Percentiles rank a stretch among this genome's conserved stretches.
Conservation (phyloP, 2,329 filamentous ascomycete species). For the Clonostachys byssicola region DNA sequence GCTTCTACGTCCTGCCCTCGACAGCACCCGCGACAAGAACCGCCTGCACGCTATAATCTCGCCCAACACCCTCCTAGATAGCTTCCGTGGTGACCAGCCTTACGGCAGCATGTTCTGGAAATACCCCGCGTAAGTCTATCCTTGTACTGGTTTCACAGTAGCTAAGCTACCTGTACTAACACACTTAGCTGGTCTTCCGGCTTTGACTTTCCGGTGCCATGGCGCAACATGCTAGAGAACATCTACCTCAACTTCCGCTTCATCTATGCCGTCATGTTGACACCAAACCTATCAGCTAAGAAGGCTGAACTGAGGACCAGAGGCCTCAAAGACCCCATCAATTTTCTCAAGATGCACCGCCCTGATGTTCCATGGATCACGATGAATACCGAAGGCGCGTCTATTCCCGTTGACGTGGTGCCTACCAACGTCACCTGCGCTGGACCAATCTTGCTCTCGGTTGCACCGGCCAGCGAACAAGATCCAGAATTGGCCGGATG, state of each 20-base stretch:
- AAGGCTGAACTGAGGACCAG: conserved; percentile 10
- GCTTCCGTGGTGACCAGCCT: conserved; percentile 30
- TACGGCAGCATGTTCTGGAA: conserved; percentile 27
- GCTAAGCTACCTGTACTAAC: not conserved
- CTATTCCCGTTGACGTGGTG: conserved; percentile 12
- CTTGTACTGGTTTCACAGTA: not conserved
- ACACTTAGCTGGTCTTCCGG: conserved; percentile 30
- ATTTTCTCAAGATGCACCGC: conserved; percentile 14
- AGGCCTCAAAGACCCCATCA: conserved; percentile 12
- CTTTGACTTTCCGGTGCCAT: conserved; percentile 38
- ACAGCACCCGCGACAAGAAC: conserved; percentile 11
- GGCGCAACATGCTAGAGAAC: conserved; percentile 18
- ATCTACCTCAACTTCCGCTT: conserved; percentile 23
- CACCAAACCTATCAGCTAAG: conserved; percentile 14
- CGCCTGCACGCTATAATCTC: conserved; percentile 29
- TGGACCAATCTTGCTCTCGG: conserved; percentile 13
- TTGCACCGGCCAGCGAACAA: conserved; percentile 12
- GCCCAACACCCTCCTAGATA: conserved; percentile 36
- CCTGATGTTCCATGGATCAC: conserved; percentile 19
- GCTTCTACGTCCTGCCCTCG: conserved; percentile 16
- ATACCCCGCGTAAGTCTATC: conserved; percentile 28
- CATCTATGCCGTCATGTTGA: conserved; percentile 17
- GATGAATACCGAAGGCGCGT: conserved; percentile 14
- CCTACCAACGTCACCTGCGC: conserved; percentile 10
- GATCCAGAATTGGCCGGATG: conserved; percentile 15